Evolutionary conservation across 257 asterid genomes (phyloP).

Genomic region (Nicotiana tabacum): DNA sequence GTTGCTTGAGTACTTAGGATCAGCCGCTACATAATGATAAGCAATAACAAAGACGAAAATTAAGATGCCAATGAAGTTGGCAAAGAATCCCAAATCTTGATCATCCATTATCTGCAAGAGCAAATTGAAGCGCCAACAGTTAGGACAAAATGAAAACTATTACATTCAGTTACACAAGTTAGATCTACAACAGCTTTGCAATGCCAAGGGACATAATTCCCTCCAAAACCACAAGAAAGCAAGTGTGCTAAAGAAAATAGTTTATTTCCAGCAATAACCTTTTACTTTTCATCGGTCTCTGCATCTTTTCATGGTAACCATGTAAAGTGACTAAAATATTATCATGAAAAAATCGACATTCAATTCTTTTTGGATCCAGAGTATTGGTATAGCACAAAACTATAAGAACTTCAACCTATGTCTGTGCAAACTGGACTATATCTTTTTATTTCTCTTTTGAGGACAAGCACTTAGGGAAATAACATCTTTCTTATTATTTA

Average conservation of each 20-base stretch:
- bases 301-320: background rate
- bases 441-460: background rate
- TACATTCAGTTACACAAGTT: background rate
- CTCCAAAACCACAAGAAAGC: background rate
- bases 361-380: background rate
- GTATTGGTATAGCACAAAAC: background rate
- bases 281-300: background rate
- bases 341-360: background rate
- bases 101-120: conserved; percentile 27
- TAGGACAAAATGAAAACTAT: background rate
- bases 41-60: conserved; percentile 14
- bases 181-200: background rate
- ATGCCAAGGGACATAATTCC: background rate
- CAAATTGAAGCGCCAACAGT: background rate
- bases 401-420: background rate
- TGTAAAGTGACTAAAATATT: background rate
- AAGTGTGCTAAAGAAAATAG: background rate
- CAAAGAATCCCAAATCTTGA: conserved; percentile 21
- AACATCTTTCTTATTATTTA: background rate
- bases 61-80: conserved; percentile 17
- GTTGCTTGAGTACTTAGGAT: conserved; percentile 21
- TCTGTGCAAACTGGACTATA: background rate
- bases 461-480: background rate
- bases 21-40: conserved; percentile 27
- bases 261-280: background rate